Conservation (phyloP, 441 rosid genomes). For the Pelargonium exstipulatum region DNA sequence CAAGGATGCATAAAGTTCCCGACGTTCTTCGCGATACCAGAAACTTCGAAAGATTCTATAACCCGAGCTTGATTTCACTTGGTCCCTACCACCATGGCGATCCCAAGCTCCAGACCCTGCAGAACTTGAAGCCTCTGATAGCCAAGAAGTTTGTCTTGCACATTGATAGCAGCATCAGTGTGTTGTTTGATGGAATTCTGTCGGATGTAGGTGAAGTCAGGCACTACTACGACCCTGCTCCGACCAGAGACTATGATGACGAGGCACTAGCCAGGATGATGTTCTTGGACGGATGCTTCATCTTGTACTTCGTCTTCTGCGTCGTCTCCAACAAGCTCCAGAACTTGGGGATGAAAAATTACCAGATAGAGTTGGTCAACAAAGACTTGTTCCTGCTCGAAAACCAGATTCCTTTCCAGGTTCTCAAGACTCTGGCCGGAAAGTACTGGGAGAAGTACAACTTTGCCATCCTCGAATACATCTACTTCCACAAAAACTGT, state of each 20-base stretch:
- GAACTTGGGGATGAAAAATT: background rate
- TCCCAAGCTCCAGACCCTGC: background rate
- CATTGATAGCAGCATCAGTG: background rate
- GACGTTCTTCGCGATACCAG: background rate
- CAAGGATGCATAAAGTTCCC: background rate
- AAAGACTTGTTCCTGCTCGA: background rate
- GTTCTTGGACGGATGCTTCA: background rate
- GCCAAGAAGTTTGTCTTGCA: background rate
- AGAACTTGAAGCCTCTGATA: background rate
- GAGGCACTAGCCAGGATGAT: background rate
- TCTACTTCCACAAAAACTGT: background rate
- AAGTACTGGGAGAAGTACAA: background rate
- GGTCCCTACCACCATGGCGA: conserved; percentile 19
- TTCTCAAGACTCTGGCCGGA: background rate
- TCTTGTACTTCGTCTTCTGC: background rate
- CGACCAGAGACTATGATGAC: background rate
- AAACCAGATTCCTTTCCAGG: background rate
- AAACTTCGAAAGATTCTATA: conserved; percentile 3
- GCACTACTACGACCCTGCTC: background rate
- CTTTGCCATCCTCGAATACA: conserved; percentile 1
- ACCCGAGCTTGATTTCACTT: conserved; percentile 2
- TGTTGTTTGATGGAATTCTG: background rate
- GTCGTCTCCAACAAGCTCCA: background rate
- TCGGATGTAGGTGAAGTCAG: background rate
- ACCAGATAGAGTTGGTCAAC: background rate